Base-by-base conservation (phyloP, 805 yeast genomes). In the Starmerella sp. region DNA sequence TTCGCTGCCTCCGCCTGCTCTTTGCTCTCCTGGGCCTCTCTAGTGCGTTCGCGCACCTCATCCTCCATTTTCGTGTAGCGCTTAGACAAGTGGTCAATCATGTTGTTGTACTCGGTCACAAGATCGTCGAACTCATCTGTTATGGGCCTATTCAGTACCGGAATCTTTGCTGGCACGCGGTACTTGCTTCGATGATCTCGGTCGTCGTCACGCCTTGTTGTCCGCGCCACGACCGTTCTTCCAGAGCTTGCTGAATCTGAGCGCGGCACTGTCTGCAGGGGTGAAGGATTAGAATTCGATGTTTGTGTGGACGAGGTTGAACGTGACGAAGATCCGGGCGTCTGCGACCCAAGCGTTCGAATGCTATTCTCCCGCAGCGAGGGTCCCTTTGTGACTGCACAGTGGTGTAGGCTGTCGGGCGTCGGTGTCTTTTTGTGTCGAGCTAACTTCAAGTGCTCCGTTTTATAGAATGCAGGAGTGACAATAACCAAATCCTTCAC, bases 11-110 rank as follows among this genome's bases (percentile, higher is more conserved):
- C 74, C 3, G 77, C 76, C 34, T 62, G 63, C 5, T 64, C 53
- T 48, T 65, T 63, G 6, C 72, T 71, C n/a, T 57, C 65, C 67
- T 90, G 96, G 46, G 91, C 75, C 67, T 91, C 96, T 63, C 79
- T 82, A 0, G 97, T 91, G 65, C 97, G 77, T 38, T 83, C 82
- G 51, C 80, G 76, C 15, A 91, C 97, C 58, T 97, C 77, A 60
- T 87, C 95, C 69, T 93, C 97, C 52, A 91, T 68, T 63, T 84
- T 83, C 5, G 83, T 73, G 64, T 91, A 91, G 67, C 91, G 97
- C 57, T 80, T 77, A 56, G 86, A 87, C 37, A 91, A 74, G 63
- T 87, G 95, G 63, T 83, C 86, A 4, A 95, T 82, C 97, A 91
- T 89, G 22, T 83, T 82, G 63, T 90, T 89, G 69, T 90, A 91